phyloP scores from a whole-genome alignment of 176 grass and related monocot species.

The Otatea glauca region DNA sequence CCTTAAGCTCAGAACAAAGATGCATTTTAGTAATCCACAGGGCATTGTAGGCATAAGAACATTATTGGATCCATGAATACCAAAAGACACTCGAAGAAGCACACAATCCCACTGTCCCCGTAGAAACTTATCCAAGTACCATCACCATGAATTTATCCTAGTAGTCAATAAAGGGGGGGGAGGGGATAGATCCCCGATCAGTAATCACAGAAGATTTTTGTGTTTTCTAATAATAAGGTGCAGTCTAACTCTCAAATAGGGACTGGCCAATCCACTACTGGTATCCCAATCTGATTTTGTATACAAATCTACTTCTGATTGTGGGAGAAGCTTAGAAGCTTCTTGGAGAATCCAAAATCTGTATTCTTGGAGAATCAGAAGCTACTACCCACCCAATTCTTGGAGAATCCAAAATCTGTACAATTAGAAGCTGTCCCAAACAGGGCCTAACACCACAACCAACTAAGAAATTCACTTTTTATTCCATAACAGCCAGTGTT shows the following conservation, averaged over 20 bases:
- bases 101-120: neutral
- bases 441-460: neutral
- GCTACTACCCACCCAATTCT: too few species aligned
- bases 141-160: neutral
- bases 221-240: neutral
- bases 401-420: too few species aligned
- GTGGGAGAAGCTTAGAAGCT: too few species aligned
- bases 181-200: neutral
- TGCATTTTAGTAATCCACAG: conserved; percentile 4
- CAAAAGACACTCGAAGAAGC: neutral
- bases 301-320: too few species aligned
- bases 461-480: neutral
- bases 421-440: too few species aligned
- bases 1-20: neutral
- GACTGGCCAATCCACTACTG: conserved; percentile 24
- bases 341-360: too few species aligned
- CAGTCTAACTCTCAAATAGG: neutral
- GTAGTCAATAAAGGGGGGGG: neutral
- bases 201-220: conserved; percentile 2
- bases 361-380: too few species aligned
- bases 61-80: neutral
- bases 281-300: conserved; percentile 15
- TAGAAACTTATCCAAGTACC: neutral
- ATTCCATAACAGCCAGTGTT: neutral
- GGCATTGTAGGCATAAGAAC: neutral